Evolutionary conservation across 164 flowering plant genomes (phyloP).

Genomic region (Tinospora cordifolia): DNA sequence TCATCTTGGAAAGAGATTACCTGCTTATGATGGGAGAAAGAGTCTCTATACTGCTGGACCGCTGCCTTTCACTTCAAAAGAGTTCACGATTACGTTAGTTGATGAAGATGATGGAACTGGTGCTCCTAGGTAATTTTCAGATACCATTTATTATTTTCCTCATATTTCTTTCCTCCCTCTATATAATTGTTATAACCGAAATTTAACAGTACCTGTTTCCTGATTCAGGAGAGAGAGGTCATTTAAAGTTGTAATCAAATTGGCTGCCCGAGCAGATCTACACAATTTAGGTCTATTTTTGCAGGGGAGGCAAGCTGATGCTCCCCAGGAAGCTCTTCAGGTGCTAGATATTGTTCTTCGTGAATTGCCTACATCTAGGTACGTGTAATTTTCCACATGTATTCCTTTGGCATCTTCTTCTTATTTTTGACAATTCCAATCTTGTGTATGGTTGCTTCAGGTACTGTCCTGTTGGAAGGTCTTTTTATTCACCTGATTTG

Average conservation of each 20-base stretch:
- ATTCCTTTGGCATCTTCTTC: background rate
- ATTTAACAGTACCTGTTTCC: background rate
- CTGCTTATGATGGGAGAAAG: constrained; percentile 96
- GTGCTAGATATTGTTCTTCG: constrained; percentile 94
- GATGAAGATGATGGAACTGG: constrained; percentile 88
- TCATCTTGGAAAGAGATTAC: constrained; percentile 81
- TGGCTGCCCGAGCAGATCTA: constrained; percentile 87
- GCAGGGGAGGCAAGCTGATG: constrained; percentile 85
- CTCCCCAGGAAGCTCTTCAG: constrained; percentile 98
- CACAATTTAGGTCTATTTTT: constrained; percentile 81
- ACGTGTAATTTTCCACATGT: background rate
- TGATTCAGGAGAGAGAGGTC: constrained; percentile 62
- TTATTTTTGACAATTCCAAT: background rate
- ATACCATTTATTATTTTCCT: background rate
- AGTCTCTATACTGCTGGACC: constrained; percentile 96
- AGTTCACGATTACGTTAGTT: constrained; percentile 57
- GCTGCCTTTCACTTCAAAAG: constrained; percentile 65
- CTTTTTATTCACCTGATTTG: constrained; percentile 81
- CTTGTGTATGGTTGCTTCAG: constrained; percentile 22
- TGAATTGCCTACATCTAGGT: constrained; percentile 77
- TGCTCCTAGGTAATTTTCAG: constrained; percentile 37
- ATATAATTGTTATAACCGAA: background rate
- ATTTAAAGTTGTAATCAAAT: constrained; percentile 72
- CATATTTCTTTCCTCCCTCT: no score
- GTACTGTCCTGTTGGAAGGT: constrained; percentile 75